A percentile compares a stretch with the other conserved stretches of the same genome.
phyloP scores from a whole-genome alignment of 495 filamentous ascomycete genomes.

The Aspergillus ellipticus region DNA sequence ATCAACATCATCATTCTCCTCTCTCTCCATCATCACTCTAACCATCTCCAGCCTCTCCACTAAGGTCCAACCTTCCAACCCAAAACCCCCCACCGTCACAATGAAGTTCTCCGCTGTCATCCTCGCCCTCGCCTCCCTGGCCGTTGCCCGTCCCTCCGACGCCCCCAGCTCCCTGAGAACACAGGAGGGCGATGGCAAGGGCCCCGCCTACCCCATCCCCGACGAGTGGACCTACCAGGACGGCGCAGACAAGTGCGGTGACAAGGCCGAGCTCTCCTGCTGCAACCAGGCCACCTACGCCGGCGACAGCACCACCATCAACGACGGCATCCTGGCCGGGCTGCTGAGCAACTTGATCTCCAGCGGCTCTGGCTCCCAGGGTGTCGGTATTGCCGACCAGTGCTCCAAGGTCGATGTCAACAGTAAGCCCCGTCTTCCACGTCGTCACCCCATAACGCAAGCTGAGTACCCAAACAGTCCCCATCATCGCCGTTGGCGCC shows the following conservation, averaged over 20 bases:
- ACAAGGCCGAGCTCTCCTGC: slow-evolving; percentile 48
- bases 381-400: slow-evolving; percentile 33
- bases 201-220: slow-evolving; percentile 34
- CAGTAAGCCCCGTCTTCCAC: slow-evolving; percentile 14
- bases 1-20: neutral
- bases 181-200: slow-evolving; percentile 17
- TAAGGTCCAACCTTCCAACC: neutral
- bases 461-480: no score
- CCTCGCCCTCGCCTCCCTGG: slow-evolving; percentile 8
- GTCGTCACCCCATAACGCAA: no score
- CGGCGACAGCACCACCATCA: slow-evolving; percentile 39
- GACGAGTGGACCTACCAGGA: slow-evolving; percentile 44
- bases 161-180: neutral
- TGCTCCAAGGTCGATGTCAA: slow-evolving; percentile 39
- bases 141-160: slow-evolving; percentile 2
- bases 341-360: slow-evolving; percentile 30
- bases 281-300: slow-evolving; percentile 44
- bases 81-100: slow-evolving; percentile 3
- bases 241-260: slow-evolving; percentile 47
- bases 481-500: slow-evolving; percentile 31
- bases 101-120: slow-evolving; percentile 10
- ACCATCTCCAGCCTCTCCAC: neutral
- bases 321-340: slow-evolving; percentile 26
- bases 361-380: slow-evolving; percentile 32
- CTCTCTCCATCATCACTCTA: neutral